phyloP scores from a whole-genome alignment of 2,329 filamentous ascomycete genomes.

The Talaromyces sp. region DNA sequence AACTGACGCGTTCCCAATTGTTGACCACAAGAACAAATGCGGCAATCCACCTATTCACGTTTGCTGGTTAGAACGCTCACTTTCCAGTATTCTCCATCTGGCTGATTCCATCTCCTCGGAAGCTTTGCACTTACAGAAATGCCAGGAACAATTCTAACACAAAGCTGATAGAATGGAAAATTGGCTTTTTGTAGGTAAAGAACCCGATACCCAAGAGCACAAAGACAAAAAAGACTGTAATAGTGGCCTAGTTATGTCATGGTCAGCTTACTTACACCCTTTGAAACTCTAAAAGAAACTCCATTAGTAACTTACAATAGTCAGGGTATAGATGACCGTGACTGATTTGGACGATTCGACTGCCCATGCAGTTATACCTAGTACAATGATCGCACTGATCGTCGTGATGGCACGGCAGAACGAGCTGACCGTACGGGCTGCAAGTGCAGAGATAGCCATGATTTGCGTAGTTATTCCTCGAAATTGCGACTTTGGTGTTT shows the following conservation, averaged over 20 bases:
- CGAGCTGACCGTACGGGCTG: background rate
- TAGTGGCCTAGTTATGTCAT: background rate
- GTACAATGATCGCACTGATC: constrained; percentile 21
- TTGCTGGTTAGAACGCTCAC: background rate
- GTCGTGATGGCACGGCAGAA: constrained; percentile 17
- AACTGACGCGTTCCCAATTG: constrained; percentile 19
- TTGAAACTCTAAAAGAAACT: background rate
- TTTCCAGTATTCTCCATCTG: background rate
- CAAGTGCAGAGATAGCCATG: constrained; percentile 1
- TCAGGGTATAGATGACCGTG: constrained; percentile 22
- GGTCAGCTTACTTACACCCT: background rate
- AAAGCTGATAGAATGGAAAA: constrained; percentile 5
- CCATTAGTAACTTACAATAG: constrained; percentile 16
- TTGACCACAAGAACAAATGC: constrained; percentile 22
- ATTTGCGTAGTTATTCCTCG: background rate
- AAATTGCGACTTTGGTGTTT: background rate
- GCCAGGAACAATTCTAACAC: background rate
- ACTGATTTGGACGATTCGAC: constrained; percentile 20
- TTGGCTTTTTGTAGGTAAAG: background rate
- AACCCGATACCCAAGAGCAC: background rate
- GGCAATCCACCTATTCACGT: constrained; percentile 22
- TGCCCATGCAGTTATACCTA: constrained; percentile 25
- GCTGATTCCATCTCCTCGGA: background rate
- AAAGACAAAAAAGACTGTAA: background rate
- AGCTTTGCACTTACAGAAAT: background rate